A percentile compares a stretch with the other conserved stretches of the same genome.
phyloP scores from a whole-genome alignment of 108 stramenopile species.

The Bacterosira constricta region DNA sequence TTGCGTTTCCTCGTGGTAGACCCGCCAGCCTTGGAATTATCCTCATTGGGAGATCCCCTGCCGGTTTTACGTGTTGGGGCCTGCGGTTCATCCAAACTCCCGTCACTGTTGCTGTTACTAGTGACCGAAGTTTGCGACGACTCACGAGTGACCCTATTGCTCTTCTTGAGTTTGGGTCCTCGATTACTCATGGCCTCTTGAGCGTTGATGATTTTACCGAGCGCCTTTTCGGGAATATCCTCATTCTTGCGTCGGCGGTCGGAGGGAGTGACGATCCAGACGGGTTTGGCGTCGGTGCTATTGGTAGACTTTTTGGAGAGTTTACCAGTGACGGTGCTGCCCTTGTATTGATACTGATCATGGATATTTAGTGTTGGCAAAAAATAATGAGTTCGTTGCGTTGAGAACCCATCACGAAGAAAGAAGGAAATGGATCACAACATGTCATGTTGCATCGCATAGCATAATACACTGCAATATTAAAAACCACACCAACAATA shows the following conservation, averaged over 20 bases:
- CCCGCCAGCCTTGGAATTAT: constrained; percentile 8
- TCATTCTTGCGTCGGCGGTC: constrained; percentile 45
- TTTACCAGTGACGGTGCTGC: constrained; percentile 38
- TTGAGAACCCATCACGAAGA: background rate
- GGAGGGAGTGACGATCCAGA: constrained; percentile 37
- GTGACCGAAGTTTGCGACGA: background rate
- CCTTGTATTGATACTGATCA: constrained; percentile 36
- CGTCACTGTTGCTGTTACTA: constrained; percentile 29
- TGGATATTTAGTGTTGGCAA: background rate
- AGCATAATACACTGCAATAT: no score
- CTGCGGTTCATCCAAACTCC: constrained; percentile 1
- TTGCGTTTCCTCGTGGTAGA: constrained; percentile 25
- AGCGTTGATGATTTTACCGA: constrained; percentile 25
- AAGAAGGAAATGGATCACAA: background rate
- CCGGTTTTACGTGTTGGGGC: background rate
- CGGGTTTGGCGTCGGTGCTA: constrained; percentile 13
- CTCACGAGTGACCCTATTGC: background rate
- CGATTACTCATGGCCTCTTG: constrained; percentile 23
- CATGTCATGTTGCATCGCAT: background rate
- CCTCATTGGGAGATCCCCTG: constrained; percentile 8
- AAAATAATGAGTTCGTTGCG: background rate
- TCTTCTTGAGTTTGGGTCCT: constrained; percentile 11
- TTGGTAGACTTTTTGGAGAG: constrained; percentile 26
- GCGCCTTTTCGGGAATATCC: constrained; percentile 31
- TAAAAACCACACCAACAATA: no score